Base-by-base conservation (phyloP, 305 asterid genomes). In the Fraxinus ornus region DNA sequence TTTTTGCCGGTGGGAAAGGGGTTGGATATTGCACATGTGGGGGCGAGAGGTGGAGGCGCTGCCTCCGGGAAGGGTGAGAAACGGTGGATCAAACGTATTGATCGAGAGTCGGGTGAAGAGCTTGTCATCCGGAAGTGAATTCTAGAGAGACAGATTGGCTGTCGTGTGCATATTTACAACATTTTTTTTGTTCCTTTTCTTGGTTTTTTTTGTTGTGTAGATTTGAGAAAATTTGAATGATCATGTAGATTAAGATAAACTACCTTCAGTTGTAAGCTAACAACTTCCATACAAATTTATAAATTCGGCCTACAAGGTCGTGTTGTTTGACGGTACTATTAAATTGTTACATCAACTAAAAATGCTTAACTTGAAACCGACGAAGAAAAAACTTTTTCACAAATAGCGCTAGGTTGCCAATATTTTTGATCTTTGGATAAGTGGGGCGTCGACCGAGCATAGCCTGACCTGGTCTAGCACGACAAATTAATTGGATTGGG, bases 1-100 rank as follows among this genome's bases (percentile, higher is more conserved):
- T 88, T 92, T 80, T 49, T 95, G 84, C 99, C 99, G 12, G 98
- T 94, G 66, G 99, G 99, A 55, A 87, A 93, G 37, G 98, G 99
- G 3, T 68, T 95, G 79, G 93, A 94, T 75, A 90, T 94, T 4
- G 97, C 93, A 1, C 93, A 95, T 83, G 88, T 95, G 0, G 98
- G 96, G 0, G 97, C 93, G 7, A 77, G 44, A 4, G 91, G 86
- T 0, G 91, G 90, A 2, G 88, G 88, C 2, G 75, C 85, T 0
- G 87, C 76, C 13, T 64, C 84, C 7, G 82, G 83, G 1, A 80
- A 78, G 81, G 79, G 83, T 1, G 36, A 39, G 17, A 89, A 94
- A 24, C 77, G 90, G 83, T 92, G 98, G 98, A 81, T 95, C 82
- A 93, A 83, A 84, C 93, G 84, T 55, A 72, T 90, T 10, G 94